These are phyloP conservation scores for Pythium plurisporium DNA, from an alignment of 352 stramenopile species.

Conservation along the genomic window DNA sequence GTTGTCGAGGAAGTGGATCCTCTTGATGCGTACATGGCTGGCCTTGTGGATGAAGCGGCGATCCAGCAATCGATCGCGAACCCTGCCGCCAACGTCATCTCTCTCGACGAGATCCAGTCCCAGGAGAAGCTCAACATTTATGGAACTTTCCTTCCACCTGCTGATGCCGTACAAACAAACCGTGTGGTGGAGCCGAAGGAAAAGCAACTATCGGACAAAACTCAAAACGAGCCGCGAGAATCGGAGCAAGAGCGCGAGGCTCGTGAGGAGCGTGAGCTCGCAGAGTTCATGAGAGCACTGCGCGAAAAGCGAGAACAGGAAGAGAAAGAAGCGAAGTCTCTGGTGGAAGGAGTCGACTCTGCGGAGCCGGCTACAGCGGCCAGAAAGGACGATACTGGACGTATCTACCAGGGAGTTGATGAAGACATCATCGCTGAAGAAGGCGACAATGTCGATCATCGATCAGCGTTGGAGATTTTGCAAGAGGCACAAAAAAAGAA, in stretches of 20 bases:
- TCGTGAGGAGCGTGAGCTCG: constrained; percentile 71
- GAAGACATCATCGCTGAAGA: constrained; percentile 85
- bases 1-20: constrained; percentile 80
- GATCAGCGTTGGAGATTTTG: constrained; percentile 87
- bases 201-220: neutral
- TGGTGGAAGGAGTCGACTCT: neutral
- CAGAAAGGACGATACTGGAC: constrained; percentile 65
- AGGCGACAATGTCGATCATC: constrained; percentile 61
- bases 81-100: constrained; percentile 78
- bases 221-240: constrained; percentile 22
- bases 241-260: constrained; percentile 63
- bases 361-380: neutral
- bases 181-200: neutral
- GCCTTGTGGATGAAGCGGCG: constrained; percentile 68
- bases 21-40: constrained; percentile 85
- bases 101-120: constrained; percentile 74
- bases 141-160: constrained; percentile 69
- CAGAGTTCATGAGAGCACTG: constrained; percentile 85
- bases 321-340: constrained; percentile 19
- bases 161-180: neutral
- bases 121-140: constrained; percentile 83
- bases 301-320: constrained; percentile 70
- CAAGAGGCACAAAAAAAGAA: constrained; percentile 91
- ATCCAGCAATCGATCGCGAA: constrained; percentile 71
- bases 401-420: constrained; percentile 82